A percentile compares a stretch with the other conserved stretches of the same genome.
These are phyloP conservation scores for Pinus taeda DNA, from an alignment of 75 land plant genomes.

Conservation along the genomic window DNA sequence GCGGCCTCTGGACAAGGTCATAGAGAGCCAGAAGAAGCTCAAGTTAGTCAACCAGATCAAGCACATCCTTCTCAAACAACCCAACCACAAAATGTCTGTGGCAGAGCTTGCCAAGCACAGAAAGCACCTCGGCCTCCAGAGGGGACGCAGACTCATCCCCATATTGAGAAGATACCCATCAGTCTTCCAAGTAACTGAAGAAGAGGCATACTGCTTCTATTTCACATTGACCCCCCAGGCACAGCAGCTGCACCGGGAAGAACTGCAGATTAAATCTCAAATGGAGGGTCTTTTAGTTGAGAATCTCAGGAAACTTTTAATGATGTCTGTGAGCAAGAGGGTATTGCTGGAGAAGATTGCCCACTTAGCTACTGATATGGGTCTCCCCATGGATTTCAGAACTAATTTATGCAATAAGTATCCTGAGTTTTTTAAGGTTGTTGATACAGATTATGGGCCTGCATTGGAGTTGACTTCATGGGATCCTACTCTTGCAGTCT, in stretches of 20 bases:
- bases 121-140: constrained; percentile 42
- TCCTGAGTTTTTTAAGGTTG: constrained; percentile 54
- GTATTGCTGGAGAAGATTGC: constrained; percentile 63
- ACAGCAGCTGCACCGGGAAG: constrained; percentile 38
- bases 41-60: constrained; percentile 62
- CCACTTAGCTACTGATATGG: constrained; percentile 72
- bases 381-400: constrained; percentile 67
- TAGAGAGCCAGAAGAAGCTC: constrained; percentile 60
- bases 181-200: constrained; percentile 36
- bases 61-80: constrained; percentile 66
- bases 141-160: constrained; percentile 27
- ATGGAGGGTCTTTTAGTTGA: constrained; percentile 32
- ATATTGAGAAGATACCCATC: constrained; percentile 70
- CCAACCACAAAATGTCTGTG: constrained; percentile 54
- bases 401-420: constrained; percentile 51
- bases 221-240: constrained; percentile 59
- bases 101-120: constrained; percentile 56
- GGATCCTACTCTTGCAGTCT: constrained; percentile 43
- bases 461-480: constrained; percentile 72
- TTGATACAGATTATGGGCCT: constrained; percentile 59
- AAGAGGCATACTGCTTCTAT: constrained; percentile 30
- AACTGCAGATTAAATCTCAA: constrained; percentile 24
- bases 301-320: constrained; percentile 77
- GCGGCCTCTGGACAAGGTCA: constrained; percentile 51
- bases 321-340: constrained; percentile 59